phyloP scores from a whole-genome alignment of 225 moss, liverwort and hornwort species.

The Asterella californica region DNA sequence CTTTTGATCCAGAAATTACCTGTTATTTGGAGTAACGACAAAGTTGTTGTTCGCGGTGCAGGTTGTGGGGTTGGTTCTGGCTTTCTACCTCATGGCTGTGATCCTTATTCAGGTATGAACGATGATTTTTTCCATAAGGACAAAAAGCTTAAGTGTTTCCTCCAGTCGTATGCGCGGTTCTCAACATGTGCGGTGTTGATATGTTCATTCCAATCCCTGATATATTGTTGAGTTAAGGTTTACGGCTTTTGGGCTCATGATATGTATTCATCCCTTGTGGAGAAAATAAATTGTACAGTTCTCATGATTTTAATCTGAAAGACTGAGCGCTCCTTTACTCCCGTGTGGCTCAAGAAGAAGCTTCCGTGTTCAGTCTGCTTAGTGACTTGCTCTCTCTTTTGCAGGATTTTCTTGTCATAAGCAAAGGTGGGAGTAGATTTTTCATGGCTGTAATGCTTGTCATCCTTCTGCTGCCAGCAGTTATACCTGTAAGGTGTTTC shows the following conservation, averaged over 20 bases:
- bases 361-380: not conserved
- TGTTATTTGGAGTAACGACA: not conserved
- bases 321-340: not conserved
- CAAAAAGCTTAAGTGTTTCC: not conserved
- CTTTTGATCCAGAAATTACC: not conserved
- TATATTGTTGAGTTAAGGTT: no score
- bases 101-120: conserved; percentile 83
- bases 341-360: not conserved
- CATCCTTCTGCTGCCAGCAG: conserved; percentile 73
- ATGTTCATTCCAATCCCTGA: not conserved
- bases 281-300: no score
- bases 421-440: conserved; percentile 70
- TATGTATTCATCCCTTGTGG: no score
- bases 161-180: not conserved
- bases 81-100: conserved; percentile 88
- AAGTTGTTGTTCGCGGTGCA: conserved; percentile 28
- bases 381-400: conserved; percentile 10
- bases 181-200: not conserved
- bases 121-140: not conserved
- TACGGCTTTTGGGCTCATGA: no score
- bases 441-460: conserved; percentile 86
- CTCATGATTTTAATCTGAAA: not conserved
- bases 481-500: conserved; percentile 58
- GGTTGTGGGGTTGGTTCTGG: conserved; percentile 76
- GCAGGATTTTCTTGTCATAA: conserved; percentile 82